Evolutionary conservation across 441 rosid genomes (phyloP).

Genomic region (Croton laevigatus): DNA sequence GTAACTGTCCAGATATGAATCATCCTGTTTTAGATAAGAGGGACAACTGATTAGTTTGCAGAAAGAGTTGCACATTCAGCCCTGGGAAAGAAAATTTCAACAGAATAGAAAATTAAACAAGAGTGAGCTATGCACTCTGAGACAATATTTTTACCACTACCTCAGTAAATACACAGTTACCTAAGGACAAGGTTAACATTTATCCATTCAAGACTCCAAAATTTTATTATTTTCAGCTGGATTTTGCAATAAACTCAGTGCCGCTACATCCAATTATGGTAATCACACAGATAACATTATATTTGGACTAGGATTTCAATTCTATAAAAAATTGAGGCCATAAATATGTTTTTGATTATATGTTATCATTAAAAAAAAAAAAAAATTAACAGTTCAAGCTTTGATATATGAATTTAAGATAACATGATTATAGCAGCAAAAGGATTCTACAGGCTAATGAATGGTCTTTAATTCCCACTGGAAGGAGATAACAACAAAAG

Average conservation of each 20-base stretch:
- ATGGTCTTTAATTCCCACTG: not conserved
- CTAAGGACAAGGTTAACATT: not conserved
- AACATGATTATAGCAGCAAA: not conserved
- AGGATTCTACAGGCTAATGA: not conserved
- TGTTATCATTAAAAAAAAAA: not conserved
- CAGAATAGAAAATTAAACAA: not conserved
- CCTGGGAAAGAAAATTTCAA: not conserved
- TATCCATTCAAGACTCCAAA: not conserved
- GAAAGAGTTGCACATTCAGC: not conserved
- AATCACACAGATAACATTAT: not conserved
- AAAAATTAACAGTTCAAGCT: no score
- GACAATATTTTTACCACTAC: not conserved
- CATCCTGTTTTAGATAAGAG: conserved; percentile 47
- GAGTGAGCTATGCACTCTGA: not conserved
- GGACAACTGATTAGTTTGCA: conserved; percentile 13
- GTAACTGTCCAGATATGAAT: conserved; percentile 82
- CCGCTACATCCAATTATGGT: not conserved
- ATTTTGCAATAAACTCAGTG: not conserved
- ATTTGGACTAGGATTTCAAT: not conserved
- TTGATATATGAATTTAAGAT: not conserved
- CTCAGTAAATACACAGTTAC: not conserved
- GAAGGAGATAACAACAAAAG: not conserved
- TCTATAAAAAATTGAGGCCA: not conserved
- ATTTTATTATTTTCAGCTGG: not conserved
- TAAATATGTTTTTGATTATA: not conserved